phyloP scores from a whole-genome alignment of 2,329 filamentous ascomycete genomes.

The Metarhizium sp. region DNA sequence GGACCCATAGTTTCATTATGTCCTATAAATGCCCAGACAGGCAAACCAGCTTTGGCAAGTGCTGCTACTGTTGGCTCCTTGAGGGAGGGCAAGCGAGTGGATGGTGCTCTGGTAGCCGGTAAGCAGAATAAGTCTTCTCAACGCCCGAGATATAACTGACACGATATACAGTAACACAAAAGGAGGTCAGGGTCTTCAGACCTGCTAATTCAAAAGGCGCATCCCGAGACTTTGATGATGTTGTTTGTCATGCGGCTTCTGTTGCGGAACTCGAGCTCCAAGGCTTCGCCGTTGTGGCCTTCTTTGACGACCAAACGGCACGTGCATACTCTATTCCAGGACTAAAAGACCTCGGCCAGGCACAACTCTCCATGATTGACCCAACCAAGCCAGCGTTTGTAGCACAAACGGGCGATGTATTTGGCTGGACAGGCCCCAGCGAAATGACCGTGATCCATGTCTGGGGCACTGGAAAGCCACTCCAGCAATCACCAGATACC shows the following conservation, averaged over 20 bases:
- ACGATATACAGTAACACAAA: slow-evolving; percentile 43
- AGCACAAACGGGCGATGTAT: slow-evolving; percentile 68
- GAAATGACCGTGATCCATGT: slow-evolving; percentile 76
- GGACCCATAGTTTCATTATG: slow-evolving; percentile 65
- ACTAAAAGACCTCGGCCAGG: slow-evolving; percentile 71
- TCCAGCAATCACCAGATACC: slow-evolving; percentile 58
- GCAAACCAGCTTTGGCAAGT: slow-evolving; percentile 66
- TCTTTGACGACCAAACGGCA: slow-evolving; percentile 75
- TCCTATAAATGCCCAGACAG: slow-evolving; percentile 71
- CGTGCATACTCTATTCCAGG: slow-evolving; percentile 81
- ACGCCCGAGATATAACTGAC: not conserved
- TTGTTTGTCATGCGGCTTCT: slow-evolving; percentile 69
- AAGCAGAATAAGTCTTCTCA: slow-evolving; percentile 18
- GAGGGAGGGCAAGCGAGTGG: slow-evolving; percentile 62
- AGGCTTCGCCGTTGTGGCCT: slow-evolving; percentile 69
- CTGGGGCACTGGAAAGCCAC: slow-evolving; percentile 64
- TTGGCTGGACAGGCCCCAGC: slow-evolving; percentile 82
- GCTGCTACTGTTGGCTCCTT: slow-evolving; percentile 68
- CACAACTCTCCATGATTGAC: slow-evolving; percentile 62
- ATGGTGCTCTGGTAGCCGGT: slow-evolving; percentile 73
- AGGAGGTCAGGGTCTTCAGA: slow-evolving; percentile 79
- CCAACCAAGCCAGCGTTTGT: slow-evolving; percentile 61
- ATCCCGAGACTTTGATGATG: slow-evolving; percentile 78
- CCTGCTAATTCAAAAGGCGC: slow-evolving; percentile 83
- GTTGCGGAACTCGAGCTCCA: slow-evolving; percentile 67